Base-by-base conservation (phyloP, 1,284 basidiomycete genomes). In the Boletus mariae region DNA sequence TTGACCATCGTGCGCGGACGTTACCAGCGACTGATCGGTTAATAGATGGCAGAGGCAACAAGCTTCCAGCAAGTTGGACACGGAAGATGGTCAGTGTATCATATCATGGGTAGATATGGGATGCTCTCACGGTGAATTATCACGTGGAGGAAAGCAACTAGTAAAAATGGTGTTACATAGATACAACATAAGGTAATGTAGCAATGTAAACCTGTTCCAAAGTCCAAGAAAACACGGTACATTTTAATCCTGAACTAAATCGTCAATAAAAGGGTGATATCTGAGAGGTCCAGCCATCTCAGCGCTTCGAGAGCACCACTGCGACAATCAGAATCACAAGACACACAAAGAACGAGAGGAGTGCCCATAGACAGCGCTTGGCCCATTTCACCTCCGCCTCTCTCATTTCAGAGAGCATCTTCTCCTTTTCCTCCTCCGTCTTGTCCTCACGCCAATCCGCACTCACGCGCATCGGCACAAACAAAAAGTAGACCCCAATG, bases 381-480 rank as follows among this genome's bases (percentile, higher is more conserved):
- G 75, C 74, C 75, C 75, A 76, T 49, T 73, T 74, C 20, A 57
- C 34, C 51, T 77, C 75, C 7, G 69, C 62, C 9, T 54, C 55
- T 41, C 72, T 66, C 71, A 77, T 68, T 48, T 65, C 59, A 15
- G 56, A 59, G 34, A 76, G 60, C n/a, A 75, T 57, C 51, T 70
- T 64, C 47, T 59, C 55, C 49, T 64, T 70, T 59, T 74, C 75
- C 20, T 64, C 61, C 48, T 64, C 66, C 13, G 72, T 72, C 61
- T 69, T 75, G 38, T 65, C 63, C 10, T 62, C 29, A 51, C 73
- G 67, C 75, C 75, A 77, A 51, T 73, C 72, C 7, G 61, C 60
- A 13, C 71, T 67, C 43, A 72, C 70, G 12, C 62, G 59, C 45
- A 77, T 64, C 5, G 75, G 73, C 8, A 64, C 68, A 52, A 73